Percentiles rank a stretch among this genome's conserved stretches.
phyloP scores from a whole-genome alignment of 2,329 filamentous ascomycete genomes.

The Penicillium hesseltinei region DNA sequence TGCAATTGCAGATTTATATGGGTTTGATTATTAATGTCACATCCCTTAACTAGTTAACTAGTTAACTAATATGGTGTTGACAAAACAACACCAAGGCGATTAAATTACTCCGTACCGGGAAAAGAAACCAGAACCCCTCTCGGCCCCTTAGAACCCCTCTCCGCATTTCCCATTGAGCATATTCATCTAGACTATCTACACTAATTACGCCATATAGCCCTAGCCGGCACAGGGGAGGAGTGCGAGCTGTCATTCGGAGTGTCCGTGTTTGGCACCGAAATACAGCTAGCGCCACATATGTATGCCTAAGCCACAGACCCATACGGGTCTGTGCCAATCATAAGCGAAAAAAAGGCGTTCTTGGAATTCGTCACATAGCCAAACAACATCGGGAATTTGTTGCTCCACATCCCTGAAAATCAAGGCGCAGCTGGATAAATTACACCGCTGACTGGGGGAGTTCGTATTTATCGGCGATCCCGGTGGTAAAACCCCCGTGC shows the following conservation, averaged over 20 bases:
- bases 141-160: neutral
- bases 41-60: neutral
- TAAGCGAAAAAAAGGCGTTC: neutral
- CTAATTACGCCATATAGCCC: conserved; percentile 7
- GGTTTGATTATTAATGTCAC: neutral
- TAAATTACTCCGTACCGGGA: neutral
- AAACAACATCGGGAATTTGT: neutral
- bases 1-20: neutral
- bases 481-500: conserved; percentile 10
- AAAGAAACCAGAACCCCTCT: neutral
- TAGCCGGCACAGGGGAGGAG: conserved; percentile 3
- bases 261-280: conserved; percentile 2
- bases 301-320: conserved; percentile 1
- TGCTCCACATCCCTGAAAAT: neutral
- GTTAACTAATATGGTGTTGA: neutral
- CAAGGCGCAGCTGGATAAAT: conserved; percentile 14
- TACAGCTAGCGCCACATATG: conserved; percentile 8
- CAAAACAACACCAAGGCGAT: neutral
- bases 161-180: neutral
- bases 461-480: conserved; percentile 22
- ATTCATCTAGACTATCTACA: neutral
- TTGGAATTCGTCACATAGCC: neutral
- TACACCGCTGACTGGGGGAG: conserved; percentile 18
- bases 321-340: neutral
- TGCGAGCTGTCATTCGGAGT: conserved; percentile 8